These are phyloP conservation scores for Byssothecium circinans DNA, from an alignment of 2,329 filamentous ascomycete species.

Conservation along the genomic window DNA sequence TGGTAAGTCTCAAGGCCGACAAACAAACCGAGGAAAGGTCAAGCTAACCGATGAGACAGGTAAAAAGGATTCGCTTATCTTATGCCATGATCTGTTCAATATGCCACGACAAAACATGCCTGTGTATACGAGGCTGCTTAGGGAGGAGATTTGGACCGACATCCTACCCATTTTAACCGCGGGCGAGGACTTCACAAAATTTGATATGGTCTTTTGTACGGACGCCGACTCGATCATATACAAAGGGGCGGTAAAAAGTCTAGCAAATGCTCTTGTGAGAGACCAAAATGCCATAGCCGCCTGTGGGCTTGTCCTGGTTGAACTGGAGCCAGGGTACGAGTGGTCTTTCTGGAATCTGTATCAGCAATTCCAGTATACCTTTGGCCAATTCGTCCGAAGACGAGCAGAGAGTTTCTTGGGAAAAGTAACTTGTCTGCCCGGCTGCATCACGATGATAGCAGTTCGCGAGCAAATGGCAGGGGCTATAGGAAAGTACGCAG, in stretches of 20 bases:
- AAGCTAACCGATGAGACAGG: background rate
- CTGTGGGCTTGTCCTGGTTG: slow-evolving; percentile 4
- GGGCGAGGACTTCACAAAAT: slow-evolving; percentile 1
- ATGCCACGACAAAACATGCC: slow-evolving; percentile 1
- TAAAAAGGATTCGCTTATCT: slow-evolving; percentile 4
- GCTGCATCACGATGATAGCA: slow-evolving; percentile 7
- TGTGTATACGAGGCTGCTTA: slow-evolving; percentile 1
- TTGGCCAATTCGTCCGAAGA: slow-evolving; percentile 3
- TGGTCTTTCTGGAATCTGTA: slow-evolving; percentile 9
- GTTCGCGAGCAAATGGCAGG: slow-evolving; percentile 4
- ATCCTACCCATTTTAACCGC: slow-evolving; percentile 1
- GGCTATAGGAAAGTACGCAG: slow-evolving; percentile 5
- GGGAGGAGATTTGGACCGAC: slow-evolving; percentile 2
- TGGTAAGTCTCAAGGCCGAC: background rate
- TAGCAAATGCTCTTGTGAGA: slow-evolving; percentile 1
- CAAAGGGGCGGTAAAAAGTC: slow-evolving; percentile 4
- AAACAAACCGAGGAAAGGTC: background rate
- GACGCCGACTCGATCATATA: slow-evolving; percentile 6
- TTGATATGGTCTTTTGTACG: slow-evolving; percentile 7
- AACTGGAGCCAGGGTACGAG: slow-evolving; percentile 4
- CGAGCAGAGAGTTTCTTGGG: slow-evolving; percentile 3
- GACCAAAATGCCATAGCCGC: slow-evolving; percentile 5
- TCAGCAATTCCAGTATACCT: slow-evolving; percentile 6
- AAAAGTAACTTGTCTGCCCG: slow-evolving; percentile 3
- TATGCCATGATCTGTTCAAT: slow-evolving; percentile 7